A percentile compares a stretch with the other conserved stretches of the same genome.
These are phyloP conservation scores for Apiosordaria backusii DNA, from an alignment of 495 filamentous ascomycete genomes.

Conservation along the genomic window DNA sequence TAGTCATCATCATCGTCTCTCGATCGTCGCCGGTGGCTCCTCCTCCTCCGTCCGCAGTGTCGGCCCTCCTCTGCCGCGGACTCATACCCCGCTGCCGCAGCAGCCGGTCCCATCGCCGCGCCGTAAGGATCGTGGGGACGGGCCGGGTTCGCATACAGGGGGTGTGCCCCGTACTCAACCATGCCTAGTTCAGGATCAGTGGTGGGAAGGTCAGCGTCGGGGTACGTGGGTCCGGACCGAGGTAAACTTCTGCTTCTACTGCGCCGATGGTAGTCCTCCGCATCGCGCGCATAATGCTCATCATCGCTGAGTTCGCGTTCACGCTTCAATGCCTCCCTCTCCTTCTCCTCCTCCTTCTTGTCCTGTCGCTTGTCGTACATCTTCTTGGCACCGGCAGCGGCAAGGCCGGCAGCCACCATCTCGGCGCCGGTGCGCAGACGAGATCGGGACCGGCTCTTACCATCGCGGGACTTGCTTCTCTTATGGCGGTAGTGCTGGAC, in stretches of 20 bases:
- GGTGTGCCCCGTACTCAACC: constrained; percentile 76
- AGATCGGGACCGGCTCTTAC: constrained; percentile 58
- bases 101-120: constrained; percentile 2
- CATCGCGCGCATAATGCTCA: constrained; percentile 25
- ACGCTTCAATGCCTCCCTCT: constrained; percentile 41
- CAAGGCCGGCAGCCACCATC: constrained; percentile 72
- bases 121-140: constrained; percentile 15
- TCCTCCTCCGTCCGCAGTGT: constrained; percentile 24
- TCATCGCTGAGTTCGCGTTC: constrained; percentile 32
- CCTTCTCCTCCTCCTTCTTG: constrained; percentile 42
- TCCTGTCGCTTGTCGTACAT: constrained; percentile 68
- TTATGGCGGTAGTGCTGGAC: constrained; percentile 71
- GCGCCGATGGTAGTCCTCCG: constrained; percentile 30
- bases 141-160: constrained; percentile 43
- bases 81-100: constrained; percentile 27
- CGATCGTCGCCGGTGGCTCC: constrained; percentile 19
- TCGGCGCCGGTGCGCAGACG: constrained; percentile 54
- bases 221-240: constrained; percentile 50
- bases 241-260: constrained; percentile 54
- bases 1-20: constrained; percentile 20
- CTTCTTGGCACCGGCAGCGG: constrained; percentile 73
- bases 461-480: constrained; percentile 54
- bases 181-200: constrained; percentile 65
- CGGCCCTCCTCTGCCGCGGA: constrained; percentile 33
- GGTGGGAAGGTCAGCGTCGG: constrained; percentile 39